These are phyloP conservation scores for Neurospora sp. DNA, from an alignment of 495 filamentous ascomycete species.

Conservation along the genomic window DNA sequence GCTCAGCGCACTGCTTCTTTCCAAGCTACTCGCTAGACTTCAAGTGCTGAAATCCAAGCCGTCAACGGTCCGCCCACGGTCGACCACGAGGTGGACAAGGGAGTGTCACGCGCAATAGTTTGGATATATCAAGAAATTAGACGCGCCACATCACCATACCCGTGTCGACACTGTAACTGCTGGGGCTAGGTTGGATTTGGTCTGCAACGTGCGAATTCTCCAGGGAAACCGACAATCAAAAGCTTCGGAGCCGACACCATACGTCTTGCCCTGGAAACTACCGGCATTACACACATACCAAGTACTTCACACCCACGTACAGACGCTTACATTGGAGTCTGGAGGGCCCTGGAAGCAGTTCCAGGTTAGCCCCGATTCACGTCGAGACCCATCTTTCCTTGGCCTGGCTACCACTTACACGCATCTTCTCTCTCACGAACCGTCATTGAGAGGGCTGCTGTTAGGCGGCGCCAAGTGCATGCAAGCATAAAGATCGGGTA, in stretches of 20 bases:
- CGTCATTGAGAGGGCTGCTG: conserved; percentile 1
- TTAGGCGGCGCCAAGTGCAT: conserved; percentile 19
- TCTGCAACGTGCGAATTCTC: background rate
- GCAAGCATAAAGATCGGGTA: conserved; percentile 24
- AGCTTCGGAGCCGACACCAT: background rate
- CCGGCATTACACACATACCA: background rate
- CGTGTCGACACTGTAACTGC: background rate
- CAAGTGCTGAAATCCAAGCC: background rate
- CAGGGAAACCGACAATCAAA: background rate
- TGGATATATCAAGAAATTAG: background rate
- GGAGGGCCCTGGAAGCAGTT: background rate
- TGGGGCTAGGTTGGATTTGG: background rate
- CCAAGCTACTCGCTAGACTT: background rate
- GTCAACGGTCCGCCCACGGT: background rate
- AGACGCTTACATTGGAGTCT: background rate
- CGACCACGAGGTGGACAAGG: background rate
- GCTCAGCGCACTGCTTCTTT: background rate
- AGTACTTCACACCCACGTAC: background rate
- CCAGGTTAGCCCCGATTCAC: background rate
- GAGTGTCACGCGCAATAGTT: background rate
- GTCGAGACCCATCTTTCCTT: background rate
- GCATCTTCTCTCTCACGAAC: background rate
- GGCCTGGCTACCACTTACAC: background rate
- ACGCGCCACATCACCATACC: background rate
- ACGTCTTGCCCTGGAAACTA: background rate